Percentiles rank a stretch among this genome's conserved stretches.
These are phyloP conservation scores for Globisporangium paroecandrum DNA, from an alignment of 352 stramenopile species.

Conservation along the genomic window DNA sequence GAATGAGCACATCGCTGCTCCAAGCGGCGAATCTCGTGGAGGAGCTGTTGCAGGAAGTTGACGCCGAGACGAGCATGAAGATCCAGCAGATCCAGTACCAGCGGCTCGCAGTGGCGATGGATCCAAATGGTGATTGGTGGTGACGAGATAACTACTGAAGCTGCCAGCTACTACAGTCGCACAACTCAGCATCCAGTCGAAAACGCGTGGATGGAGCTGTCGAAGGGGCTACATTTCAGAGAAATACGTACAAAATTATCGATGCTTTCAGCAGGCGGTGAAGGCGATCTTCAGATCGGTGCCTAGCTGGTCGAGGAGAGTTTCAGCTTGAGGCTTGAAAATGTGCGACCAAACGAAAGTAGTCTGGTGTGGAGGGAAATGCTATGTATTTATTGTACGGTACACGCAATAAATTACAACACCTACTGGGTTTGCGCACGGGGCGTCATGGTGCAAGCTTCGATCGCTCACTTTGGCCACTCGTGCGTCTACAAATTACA, in stretches of 20 bases:
- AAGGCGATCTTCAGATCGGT: not conserved
- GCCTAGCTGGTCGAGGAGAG: not conserved
- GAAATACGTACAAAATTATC: not conserved
- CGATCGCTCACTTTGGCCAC: slow-evolving; percentile 4
- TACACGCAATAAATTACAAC: slow-evolving; percentile 11
- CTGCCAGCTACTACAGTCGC: too few species aligned
- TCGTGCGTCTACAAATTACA: not conserved
- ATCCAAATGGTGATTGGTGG: slow-evolving; percentile 4
- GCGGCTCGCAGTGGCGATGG: slow-evolving; percentile 11
- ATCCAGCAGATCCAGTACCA: slow-evolving; percentile 42
- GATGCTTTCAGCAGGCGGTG: not conserved
- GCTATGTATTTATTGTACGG: slow-evolving; percentile 7
- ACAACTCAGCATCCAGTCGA: not conserved
- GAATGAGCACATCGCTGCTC: slow-evolving; percentile 27
- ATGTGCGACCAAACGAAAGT: not conserved
- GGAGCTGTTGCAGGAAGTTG: slow-evolving; percentile 33
- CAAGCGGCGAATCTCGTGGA: slow-evolving; percentile 37
- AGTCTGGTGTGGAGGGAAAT: not conserved
- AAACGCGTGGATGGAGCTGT: not conserved
- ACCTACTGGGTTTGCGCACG: not conserved
- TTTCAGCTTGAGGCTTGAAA: not conserved
- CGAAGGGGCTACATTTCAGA: not conserved
- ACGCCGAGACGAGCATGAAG: slow-evolving; percentile 36
- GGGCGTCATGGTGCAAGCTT: slow-evolving; percentile 2
- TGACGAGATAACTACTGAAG: not conserved